Base-by-base conservation (phyloP, 345 rosid genomes). In the Laguncularia racemosa region DNA sequence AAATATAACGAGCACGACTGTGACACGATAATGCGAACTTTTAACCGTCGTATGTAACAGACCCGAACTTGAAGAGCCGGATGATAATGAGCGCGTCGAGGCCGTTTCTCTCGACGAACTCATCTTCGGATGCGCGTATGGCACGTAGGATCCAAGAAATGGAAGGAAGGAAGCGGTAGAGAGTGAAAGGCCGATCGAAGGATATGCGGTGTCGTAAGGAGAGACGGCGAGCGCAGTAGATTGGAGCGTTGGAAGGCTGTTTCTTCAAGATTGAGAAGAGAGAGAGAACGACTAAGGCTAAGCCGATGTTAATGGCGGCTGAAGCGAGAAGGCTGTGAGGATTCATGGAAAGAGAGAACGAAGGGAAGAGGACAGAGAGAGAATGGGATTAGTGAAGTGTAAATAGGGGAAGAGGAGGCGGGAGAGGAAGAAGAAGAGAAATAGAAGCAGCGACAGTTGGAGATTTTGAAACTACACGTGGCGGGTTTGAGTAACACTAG, bases 41-140 rank as follows among this genome's bases (percentile, higher is more conserved):
- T 14, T 17, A n/a, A 4, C 12, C 12, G 23, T 33, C 2, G 16
- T 19, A 48, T 19, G n/a, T 8, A 1, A 43, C 74, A 49, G 19
- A 81, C 96, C 96, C 98, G 66, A 89, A 89, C 66, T 86, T 92
- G 81, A 92, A 85, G 79, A 89, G 93, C 44, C 91, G 78, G 59
- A 89, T 68, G 75, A 89, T 55, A 67, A 89, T 63, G 50, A 92
- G 86, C 0, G 91, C 91, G 38, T 92, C 95, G 14, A 92, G 91
- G 53, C 93, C 95, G 45, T 76, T 74, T 59, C 65, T 67, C 47
- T 56, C 50, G 47, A 89, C 80, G 59, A 92, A 77, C 56, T 89
- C 82, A 46, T 92, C 93, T 63, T 92, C 96, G 2, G 86, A 68
- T 57, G 89, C 77, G 44, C 76, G 78, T 45, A 80, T 75, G 44